Evolutionary conservation across 176 grass and related monocot species (phyloP).

Genomic region (Cenchrus fungigraminus): DNA sequence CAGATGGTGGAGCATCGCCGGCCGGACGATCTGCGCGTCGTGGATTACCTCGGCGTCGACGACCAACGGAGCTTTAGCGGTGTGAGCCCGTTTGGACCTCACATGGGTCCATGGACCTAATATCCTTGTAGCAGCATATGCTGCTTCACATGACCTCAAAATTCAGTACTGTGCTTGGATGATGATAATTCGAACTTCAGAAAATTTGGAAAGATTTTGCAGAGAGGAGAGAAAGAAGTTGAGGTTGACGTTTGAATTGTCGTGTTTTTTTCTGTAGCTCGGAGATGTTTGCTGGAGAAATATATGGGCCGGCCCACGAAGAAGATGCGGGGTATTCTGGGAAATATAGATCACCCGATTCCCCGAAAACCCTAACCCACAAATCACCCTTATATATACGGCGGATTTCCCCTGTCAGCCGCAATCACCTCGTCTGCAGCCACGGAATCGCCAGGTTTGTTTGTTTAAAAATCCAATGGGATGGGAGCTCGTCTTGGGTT

Average conservation of each 20-base stretch:
- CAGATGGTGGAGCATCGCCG: neutral
- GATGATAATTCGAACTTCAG: neutral
- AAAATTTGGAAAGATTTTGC: neutral
- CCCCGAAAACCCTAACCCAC: constrained; percentile 34
- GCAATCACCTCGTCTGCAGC: neutral
- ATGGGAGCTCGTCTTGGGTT: neutral
- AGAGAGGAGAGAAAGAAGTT: too few relatives aligned
- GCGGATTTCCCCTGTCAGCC: neutral
- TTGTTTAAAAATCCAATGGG: too few relatives aligned
- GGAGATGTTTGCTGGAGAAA: neutral
- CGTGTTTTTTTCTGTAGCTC: too few relatives aligned
- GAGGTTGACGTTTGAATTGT: too few relatives aligned
- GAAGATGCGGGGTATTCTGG: neutral
- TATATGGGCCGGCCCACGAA: neutral
- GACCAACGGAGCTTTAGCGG: constrained; percentile 5
- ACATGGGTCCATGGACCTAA: constrained; percentile 39
- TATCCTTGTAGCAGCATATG: too few relatives aligned
- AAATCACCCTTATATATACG: constrained; percentile 16
- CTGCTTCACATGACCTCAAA: neutral
- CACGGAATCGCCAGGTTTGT: neutral
- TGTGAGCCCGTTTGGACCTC: constrained; percentile 13
- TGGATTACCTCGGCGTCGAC: constrained; percentile 71
- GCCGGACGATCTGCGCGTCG: constrained; percentile 29
- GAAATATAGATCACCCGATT: neutral
- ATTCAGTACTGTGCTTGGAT: neutral